phyloP scores from a whole-genome alignment of 2,329 filamentous ascomycete genomes.

The Escovopsis sp. region DNA sequence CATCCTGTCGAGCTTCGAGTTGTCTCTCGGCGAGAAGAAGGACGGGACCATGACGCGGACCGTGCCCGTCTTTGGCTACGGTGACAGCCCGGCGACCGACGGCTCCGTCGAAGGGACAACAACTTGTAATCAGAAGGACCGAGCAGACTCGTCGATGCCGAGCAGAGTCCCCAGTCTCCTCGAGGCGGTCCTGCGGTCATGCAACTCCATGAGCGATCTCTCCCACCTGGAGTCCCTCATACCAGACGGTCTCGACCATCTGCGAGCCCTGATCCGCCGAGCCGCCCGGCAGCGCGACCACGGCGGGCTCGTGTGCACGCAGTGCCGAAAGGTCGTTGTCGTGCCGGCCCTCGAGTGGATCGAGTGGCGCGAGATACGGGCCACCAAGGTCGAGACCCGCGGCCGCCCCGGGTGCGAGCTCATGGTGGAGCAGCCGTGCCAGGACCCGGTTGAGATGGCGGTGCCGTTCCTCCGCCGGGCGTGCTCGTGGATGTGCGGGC shows the following conservation, averaged over 20 bases:
- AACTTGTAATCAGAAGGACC: too few species aligned
- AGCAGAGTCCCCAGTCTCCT: slow-evolving; percentile 33
- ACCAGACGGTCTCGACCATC: slow-evolving; percentile 23
- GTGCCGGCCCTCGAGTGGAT: slow-evolving; percentile 43
- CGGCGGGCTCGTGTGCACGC: slow-evolving; percentile 36
- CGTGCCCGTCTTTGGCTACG: slow-evolving; percentile 6
- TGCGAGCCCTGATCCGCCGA: slow-evolving; percentile 24
- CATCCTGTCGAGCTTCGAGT: slow-evolving; percentile 15
- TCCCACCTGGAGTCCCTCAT: slow-evolving; percentile 27
- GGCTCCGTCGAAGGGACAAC: too few species aligned
- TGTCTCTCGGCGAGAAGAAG: slow-evolving; percentile 12
- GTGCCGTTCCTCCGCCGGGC: slow-evolving; percentile 33
- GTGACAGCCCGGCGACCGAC: background rate
- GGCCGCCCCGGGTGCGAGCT: background rate
- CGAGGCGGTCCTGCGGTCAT: slow-evolving; percentile 33
- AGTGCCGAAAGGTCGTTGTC: slow-evolving; percentile 32
- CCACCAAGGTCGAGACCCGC: slow-evolving; percentile 6
- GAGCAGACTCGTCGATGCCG: slow-evolving; percentile 7
- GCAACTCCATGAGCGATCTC: slow-evolving; percentile 27
- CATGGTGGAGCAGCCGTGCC: slow-evolving; percentile 7
- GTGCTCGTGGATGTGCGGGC: slow-evolving; percentile 34
- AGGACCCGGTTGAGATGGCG: slow-evolving; percentile 18
- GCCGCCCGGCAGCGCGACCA: slow-evolving; percentile 26
- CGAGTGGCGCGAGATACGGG: slow-evolving; percentile 39
- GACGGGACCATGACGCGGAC: slow-evolving; percentile 5